Conservation (phyloP, 2,329 filamentous ascomycete species). For the Colletotrichum falcatum region DNA sequence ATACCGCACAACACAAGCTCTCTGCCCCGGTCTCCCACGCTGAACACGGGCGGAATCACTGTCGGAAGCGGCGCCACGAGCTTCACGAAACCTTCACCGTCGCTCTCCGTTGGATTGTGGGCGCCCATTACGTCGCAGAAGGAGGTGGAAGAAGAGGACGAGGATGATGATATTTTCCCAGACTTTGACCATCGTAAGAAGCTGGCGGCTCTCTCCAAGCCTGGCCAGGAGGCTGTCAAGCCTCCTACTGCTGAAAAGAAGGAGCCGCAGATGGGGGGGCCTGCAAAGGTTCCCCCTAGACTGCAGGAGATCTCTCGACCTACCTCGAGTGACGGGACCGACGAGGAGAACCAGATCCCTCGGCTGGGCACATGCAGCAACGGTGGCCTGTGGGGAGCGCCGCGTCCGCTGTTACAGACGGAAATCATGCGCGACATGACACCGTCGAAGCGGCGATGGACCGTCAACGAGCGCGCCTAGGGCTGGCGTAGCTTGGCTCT, state of each 20-base stretch:
- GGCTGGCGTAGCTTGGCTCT: not conserved
- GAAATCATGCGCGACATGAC: conserved; percentile 59
- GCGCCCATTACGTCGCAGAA: conserved; percentile 52
- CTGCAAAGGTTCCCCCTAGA: conserved; percentile 35
- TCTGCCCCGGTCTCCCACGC: conserved; percentile 46
- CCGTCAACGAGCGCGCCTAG: conserved; percentile 60
- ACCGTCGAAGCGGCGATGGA: conserved; percentile 66
- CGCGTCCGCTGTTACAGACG: conserved; percentile 57
- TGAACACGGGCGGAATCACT: conserved; percentile 52
- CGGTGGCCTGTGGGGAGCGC: conserved; percentile 60
- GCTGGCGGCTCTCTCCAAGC: conserved; percentile 35
- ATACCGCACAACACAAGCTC: conserved; percentile 43
- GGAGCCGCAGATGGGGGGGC: conserved; percentile 40
- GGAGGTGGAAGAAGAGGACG: conserved; percentile 55
- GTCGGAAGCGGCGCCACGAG: conserved; percentile 55
- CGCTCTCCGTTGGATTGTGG: conserved; percentile 62
- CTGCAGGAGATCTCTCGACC: conserved; percentile 41
- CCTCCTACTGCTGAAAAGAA: conserved; percentile 41
- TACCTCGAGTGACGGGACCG: conserved; percentile 43
- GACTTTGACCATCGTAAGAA: conserved; percentile 61
- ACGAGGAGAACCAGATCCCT: conserved; percentile 49
- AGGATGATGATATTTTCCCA: conserved; percentile 63
- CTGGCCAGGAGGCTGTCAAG: conserved; percentile 28
- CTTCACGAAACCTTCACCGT: conserved; percentile 51
- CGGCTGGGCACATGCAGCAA: conserved; percentile 52